Percentiles rank a stretch among this genome's conserved stretches.
These are phyloP conservation scores for Syzygium aqueum DNA, from an alignment of 345 rosid genomes.

Conservation along the genomic window DNA sequence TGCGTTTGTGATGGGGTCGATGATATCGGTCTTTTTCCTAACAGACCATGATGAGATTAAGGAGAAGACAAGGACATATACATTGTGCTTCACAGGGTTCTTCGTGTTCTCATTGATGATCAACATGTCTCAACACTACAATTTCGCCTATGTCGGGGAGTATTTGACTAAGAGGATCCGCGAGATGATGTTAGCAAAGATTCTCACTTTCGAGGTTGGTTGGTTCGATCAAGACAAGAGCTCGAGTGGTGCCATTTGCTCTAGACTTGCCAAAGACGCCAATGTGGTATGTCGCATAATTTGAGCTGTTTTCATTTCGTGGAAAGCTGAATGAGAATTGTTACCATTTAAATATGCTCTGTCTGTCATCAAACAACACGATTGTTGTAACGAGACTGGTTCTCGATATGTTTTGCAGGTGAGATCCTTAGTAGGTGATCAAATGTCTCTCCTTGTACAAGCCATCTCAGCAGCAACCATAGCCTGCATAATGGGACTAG, in stretches of 20 bases:
- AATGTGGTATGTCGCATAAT: conserved; percentile 11
- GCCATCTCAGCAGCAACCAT: neutral
- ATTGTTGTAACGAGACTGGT: neutral
- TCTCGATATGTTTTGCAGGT: neutral
- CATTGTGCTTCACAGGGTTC: neutral
- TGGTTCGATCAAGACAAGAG: conserved; percentile 33
- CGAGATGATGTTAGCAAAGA: conserved; percentile 21
- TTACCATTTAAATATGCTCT: neutral
- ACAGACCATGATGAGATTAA: neutral
- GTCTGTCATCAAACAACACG: neutral
- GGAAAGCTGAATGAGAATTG: neutral
- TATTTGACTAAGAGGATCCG: conserved; percentile 21
- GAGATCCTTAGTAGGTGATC: conserved; percentile 4
- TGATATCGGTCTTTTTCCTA: neutral
- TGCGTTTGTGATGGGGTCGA: neutral
- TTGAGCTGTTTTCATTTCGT: neutral
- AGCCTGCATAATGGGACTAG: neutral
- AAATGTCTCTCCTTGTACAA: neutral
- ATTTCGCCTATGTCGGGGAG: conserved; percentile 28
- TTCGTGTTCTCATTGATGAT: neutral
- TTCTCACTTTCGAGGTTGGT: conserved; percentile 26
- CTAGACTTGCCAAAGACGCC: conserved; percentile 26
- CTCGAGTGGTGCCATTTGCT: conserved; percentile 23
- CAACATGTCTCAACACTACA: conserved; percentile 20
- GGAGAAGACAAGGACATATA: neutral